Base-by-base conservation (phyloP, 768 basidiomycete species). In the Kwoniella heveanensis region DNA sequence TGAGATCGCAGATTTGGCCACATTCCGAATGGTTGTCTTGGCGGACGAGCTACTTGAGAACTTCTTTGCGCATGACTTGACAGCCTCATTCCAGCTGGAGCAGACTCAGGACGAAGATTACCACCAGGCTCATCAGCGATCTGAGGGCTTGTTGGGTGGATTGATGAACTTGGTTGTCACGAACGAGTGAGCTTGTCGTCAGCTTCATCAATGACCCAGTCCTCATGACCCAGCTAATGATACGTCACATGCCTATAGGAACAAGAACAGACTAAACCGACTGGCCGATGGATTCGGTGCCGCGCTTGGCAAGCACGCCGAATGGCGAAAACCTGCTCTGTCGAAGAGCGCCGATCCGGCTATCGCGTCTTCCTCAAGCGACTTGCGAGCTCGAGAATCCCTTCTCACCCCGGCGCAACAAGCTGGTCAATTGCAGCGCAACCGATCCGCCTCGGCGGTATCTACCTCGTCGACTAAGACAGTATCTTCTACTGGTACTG, bases 1-100 rank as follows among this genome's bases (percentile, higher is more conserved):
- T 50, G 54, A 25, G 55, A 10, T 26, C 69, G 26, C 69, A 91
- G 91, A 79, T 54, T 71, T 81, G 9, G 80, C 80, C 1, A 81
- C 80, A 8, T 99, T 99, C 87, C 88, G 96, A 7, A 99, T 98
- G 96, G 95, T 98, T 44, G 90, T 99, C 4, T 84, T 99, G 9
- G 94, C 95, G 0, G 96, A 98, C 69, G 94, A 97, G 78, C 84
- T 98, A 26, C 85, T 99, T 25, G 96, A 99, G 77, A 89, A 90
- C 1, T 99, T 99, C 84, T 99, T 97, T 72, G 93, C 92, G 73
- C 86, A 89, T 0, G 96, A 98, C 78, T 83, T 99, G 65, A 87
- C 91, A 0, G 86, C 85, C 0, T 93, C 93, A 1, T 98, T 96
- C 85, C 85, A 86, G 66, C 83, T 96, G 32, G 88, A 90, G 60